These are phyloP conservation scores for Salix exigua DNA, from an alignment of 345 rosid species.

Conservation along the genomic window DNA sequence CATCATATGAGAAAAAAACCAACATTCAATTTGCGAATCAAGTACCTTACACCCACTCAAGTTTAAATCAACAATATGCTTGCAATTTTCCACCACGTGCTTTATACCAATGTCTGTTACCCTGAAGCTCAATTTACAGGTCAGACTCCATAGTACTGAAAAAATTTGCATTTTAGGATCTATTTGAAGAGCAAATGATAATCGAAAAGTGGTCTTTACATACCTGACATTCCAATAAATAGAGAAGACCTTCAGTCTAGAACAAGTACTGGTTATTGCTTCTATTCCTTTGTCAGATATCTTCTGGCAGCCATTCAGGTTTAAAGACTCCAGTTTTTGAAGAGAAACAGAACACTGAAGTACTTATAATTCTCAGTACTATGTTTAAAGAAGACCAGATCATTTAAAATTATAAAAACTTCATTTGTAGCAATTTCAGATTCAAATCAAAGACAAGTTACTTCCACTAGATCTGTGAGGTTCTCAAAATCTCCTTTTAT, in stretches of 20 bases:
- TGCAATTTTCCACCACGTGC: conserved; percentile 71
- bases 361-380: conserved; percentile 2
- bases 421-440: background rate
- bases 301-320: conserved; percentile 94
- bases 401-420: background rate
- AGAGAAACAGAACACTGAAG: conserved; percentile 56
- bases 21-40: conserved; percentile 4
- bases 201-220: conserved; percentile 10
- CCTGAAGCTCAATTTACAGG: conserved; percentile 40
- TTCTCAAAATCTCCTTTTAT: background rate
- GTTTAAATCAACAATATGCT: conserved; percentile 60
- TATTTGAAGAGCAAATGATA: background rate
- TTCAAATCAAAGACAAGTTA: background rate
- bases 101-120: conserved; percentile 56
- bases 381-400: background rate
- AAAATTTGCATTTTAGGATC: conserved; percentile 7
- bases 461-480: background rate
- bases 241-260: conserved; percentile 65
- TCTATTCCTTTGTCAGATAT: conserved; percentile 80
- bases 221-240: conserved; percentile 97
- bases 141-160: conserved; percentile 8
- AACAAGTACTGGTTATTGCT: conserved; percentile 56
- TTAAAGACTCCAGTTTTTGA: conserved; percentile 60
- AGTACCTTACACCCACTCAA: conserved; percentile 93
- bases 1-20: background rate